These are phyloP conservation scores for Aciculosporium take DNA, from an alignment of 2,329 filamentous ascomycete species.

Conservation along the genomic window DNA sequence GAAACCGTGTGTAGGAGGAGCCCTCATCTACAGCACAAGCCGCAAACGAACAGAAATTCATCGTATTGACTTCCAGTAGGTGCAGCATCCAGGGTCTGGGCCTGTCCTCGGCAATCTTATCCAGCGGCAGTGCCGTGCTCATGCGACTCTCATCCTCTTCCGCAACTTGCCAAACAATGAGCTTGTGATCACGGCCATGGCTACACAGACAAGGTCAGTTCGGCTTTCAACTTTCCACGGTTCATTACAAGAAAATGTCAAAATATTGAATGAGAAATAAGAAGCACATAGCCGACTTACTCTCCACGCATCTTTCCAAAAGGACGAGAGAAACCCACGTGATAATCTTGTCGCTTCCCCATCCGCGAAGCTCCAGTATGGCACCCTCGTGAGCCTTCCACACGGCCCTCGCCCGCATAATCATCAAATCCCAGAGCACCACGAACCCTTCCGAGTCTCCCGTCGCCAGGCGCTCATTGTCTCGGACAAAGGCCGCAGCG, in stretches of 20 bases:
- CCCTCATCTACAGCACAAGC: slow-evolving; percentile 31
- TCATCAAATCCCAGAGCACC: slow-evolving; percentile 70
- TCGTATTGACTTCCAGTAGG: slow-evolving; percentile 71
- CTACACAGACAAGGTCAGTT: slow-evolving; percentile 28
- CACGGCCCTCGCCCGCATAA: slow-evolving; percentile 65
- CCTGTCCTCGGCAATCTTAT: slow-evolving; percentile 33
- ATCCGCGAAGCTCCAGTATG: slow-evolving; percentile 60
- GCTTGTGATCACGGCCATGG: slow-evolving; percentile 77
- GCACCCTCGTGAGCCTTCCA: slow-evolving; percentile 75
- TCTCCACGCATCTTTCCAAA: no score
- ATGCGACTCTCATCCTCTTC: slow-evolving; percentile 46
- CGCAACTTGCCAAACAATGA: slow-evolving; percentile 70
- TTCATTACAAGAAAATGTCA: neutral
- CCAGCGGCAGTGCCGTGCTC: slow-evolving; percentile 57
- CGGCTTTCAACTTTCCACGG: no score
- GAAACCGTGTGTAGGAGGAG: slow-evolving; percentile 8
- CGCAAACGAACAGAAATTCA: slow-evolving; percentile 88
- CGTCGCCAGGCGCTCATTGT: slow-evolving; percentile 65
- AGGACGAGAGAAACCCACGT: slow-evolving; percentile 50
- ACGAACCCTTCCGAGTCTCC: slow-evolving; percentile 87
- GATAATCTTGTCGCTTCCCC: slow-evolving; percentile 60
- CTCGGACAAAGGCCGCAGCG: slow-evolving; percentile 54
- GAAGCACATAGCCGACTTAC: neutral
- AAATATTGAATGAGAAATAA: neutral
- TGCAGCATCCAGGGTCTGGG: slow-evolving; percentile 75